Evolutionary conservation across 1,284 basidiomycete species (phyloP), one percentile per base, ranked within the genome.

Genomic region (Lentinula novae-zelandiae): DNA sequence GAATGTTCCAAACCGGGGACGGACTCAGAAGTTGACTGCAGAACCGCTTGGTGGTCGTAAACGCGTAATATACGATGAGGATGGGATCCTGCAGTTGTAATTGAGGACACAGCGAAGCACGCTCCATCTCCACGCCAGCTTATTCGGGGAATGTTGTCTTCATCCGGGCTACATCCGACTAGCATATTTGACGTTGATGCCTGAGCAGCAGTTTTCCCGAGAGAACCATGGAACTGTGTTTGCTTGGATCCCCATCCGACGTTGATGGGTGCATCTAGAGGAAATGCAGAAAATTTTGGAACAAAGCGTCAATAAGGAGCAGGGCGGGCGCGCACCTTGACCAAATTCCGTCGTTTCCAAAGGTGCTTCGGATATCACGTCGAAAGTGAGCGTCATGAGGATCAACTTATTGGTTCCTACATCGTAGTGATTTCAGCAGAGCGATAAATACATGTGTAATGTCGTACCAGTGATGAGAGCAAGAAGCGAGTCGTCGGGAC

Each of bases 171-270:
- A 4, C 76, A 74, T 20, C 79, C 80, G 22, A 84, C 75, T 20
- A 72, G 72, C 4, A 71, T 68, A 31, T 77, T 72, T 27, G 53
- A 51, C 2, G 79, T 71, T 0, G 82, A 73, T 0, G 81, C 80
- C 62, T 85, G 83, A 0, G 93, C 93, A 3, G 92, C 92, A 6
- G 85, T 79, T 73, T 98, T 99, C 34, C 97, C 97, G 3, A 95
- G 80, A 0, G 95, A 96, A 12, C 97, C 97, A 68, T 98, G 96
- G 72, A 99, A 99, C 71, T 99, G 97, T 0, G 97, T 99, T 68
- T 92, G 83, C 70, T 96, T 97, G 3, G 93, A 93, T 34, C 97
- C 97, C 97, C 97, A 99, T 8, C 97, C 97, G 59, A 98, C 93
- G 67, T 96, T 93, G 68, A 98, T 93, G 5, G 92, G 93, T 44